phyloP scores from a whole-genome alignment of 2,329 filamentous ascomycete genomes.

The Fusarium sp. region DNA sequence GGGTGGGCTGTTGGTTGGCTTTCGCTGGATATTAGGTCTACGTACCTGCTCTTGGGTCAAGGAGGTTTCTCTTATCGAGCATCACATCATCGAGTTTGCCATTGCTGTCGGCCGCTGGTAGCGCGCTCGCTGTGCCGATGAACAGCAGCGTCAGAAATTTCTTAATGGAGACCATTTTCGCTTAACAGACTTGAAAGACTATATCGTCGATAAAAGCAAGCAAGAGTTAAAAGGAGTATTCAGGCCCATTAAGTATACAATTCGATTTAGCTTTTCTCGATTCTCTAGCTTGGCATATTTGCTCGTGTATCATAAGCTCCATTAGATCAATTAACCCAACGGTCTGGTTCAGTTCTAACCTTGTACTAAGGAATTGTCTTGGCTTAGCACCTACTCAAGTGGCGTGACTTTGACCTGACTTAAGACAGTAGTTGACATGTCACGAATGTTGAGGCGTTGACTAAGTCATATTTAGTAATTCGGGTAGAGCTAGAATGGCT shows the following conservation, averaged over 20 bases:
- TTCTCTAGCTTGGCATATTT: neutral
- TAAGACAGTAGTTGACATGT: neutral
- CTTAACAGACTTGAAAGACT: fast-evolving
- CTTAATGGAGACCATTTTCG: neutral
- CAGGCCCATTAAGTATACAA: neutral
- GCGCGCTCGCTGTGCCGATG: neutral
- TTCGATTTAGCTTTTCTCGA: fast-evolving
- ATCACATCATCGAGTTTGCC: neutral
- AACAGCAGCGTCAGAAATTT: neutral
- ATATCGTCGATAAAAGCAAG: too few relatives aligned
- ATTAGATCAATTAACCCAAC: neutral
- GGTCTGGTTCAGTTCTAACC: neutral
- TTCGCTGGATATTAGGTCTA: fast-evolving
- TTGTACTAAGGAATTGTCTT: fast-evolving
- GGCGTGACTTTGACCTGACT: neutral
- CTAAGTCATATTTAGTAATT: neutral
- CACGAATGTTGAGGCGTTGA: neutral
- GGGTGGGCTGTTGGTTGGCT: neutral
- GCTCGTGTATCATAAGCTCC: neutral
- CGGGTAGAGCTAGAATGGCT: neutral
- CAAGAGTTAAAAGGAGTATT: fast-evolving
- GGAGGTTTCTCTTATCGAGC: neutral
- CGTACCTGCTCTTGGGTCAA: neutral
- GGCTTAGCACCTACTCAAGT: neutral
- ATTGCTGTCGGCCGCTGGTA: neutral